Base-by-base conservation (phyloP, 805 yeast species). In the Candida koratica region DNA sequence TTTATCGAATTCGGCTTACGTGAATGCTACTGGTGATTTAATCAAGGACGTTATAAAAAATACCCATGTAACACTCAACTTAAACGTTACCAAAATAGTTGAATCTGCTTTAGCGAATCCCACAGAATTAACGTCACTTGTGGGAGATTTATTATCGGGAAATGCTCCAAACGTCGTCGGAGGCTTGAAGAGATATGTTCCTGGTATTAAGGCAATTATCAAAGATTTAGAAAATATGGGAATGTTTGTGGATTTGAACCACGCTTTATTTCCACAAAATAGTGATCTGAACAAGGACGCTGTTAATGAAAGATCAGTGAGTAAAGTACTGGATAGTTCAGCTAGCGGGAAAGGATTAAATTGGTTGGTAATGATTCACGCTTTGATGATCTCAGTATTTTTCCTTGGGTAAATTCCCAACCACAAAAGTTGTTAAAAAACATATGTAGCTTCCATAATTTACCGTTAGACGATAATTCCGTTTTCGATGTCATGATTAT, bases 221-320 rank as follows among this genome's bases (percentile, higher is more conserved):
- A 26, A 34, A 5, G 67, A 56, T 28, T 56, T 65, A 23, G 67
- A 67, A 40, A 33, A 47, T 19, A 51, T 50, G 26, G 71, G 71
- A 5, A 49, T 62, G 7, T 67, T 67, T 38, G 55, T 46, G 12
- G 58, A 62, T 37, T 60, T 67, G 52, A 67, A 67, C 46, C 37
- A 52, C 29, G 56, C 51, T 28, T 43, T 67, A 17, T 44, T 44
- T 39, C 45, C 45, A 16, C 23, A 35, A 11, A 35, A 32, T 18
- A 28, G 39, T 8, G 27, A 20, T 3, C 19, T 28, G 19, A 39
- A 30, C 11, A 41, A 38, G 26, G 26, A 35, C 20, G 43, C 28
- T 31, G 36, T 9, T 6, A 31, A 32, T 17, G 36, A 27, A 10
- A 17, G 18, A 7, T 19, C 17, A n/a, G 38, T 17, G 4, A 15